Conservation (phyloP, 2,329 filamentous ascomycete genomes). For the Aurifilum marmelostoma region DNA sequence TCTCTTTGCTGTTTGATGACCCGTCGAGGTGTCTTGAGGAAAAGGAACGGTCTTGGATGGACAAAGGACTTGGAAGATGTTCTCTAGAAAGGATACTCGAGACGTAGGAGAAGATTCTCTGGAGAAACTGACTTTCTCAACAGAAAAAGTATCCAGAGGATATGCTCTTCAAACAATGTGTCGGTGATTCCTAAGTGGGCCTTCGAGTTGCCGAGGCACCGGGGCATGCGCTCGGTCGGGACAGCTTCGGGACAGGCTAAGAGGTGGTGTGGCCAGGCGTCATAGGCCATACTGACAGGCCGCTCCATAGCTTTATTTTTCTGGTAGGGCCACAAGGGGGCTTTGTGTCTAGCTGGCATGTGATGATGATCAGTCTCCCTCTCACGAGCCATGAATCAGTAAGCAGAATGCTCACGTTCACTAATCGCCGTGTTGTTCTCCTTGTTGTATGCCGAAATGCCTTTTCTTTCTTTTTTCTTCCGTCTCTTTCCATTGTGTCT, state of each 20-base stretch:
- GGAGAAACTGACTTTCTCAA: background rate
- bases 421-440: background rate
- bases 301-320: background rate
- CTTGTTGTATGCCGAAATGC: background rate
- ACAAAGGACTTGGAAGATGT: background rate
- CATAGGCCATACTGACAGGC: background rate
- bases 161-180: background rate
- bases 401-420: background rate
- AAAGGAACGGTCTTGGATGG: background rate
- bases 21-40: background rate
- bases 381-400: background rate
- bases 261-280: background rate
- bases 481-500: background rate
- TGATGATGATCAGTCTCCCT: background rate
- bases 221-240: conserved; percentile 3
- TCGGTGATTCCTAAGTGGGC: background rate
- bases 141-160: background rate
- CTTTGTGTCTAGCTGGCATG: background rate
- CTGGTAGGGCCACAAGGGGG: background rate
- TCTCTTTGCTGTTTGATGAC: background rate
- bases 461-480: background rate
- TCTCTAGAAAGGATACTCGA: background rate
- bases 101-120: background rate
- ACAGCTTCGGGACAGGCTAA: background rate
- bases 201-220: conserved; percentile 13